Base-by-base conservation (phyloP, 2,329 filamentous ascomycete genomes). In the Didymella arachidicola region DNA sequence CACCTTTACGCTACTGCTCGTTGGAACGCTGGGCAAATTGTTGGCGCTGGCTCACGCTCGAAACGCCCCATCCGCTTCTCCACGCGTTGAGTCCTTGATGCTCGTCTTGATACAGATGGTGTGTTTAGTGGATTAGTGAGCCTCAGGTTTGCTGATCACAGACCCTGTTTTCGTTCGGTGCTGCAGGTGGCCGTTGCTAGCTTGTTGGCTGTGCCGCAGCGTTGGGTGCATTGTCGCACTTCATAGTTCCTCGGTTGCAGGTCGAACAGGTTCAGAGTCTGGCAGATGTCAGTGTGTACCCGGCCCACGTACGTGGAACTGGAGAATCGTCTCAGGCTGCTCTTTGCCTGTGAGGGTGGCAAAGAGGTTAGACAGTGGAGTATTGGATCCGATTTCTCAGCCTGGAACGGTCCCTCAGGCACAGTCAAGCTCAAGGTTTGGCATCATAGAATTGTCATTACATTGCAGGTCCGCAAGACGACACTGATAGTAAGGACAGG, bases 21-120 rank as follows among this genome's bases (percentile, higher is more conserved):
- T 43, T 56, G n/a, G 45, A 59, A 39, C 34, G 59, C 60, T 58
- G 53, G 57, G 50, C 57, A 57, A 57, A 53, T 50, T 39, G 39
- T 59, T 67, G 57, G 64, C 57, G 50, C 47, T 53, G 56, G 51
- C 49, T 56, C 64, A 57, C 46, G 50, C 41, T 63, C 62, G 63
- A 61, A 58, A 63, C 63, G 47, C 58, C 53, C 57, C 57, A 50
- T 53, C 19, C 42, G 41, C 56, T 63, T 58, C 57, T 65, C 64
- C 53, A 53, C 57, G 50, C 45, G 32, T 45, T n/a, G n/a, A n/a
- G 27, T 46, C 41, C 32, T 29, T 43, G 55, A 52, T 43, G 55
- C 25, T 48, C 49, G 38, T 45, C 44, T 44, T 48, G 38, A 48
- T 34, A 53, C 48, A 53, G 10, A 39, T 48, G 38, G 29, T 44